Evolutionary conservation across 495 filamentous ascomycete genomes (phyloP).

Genomic region (Daldinia vernicosa): DNA sequence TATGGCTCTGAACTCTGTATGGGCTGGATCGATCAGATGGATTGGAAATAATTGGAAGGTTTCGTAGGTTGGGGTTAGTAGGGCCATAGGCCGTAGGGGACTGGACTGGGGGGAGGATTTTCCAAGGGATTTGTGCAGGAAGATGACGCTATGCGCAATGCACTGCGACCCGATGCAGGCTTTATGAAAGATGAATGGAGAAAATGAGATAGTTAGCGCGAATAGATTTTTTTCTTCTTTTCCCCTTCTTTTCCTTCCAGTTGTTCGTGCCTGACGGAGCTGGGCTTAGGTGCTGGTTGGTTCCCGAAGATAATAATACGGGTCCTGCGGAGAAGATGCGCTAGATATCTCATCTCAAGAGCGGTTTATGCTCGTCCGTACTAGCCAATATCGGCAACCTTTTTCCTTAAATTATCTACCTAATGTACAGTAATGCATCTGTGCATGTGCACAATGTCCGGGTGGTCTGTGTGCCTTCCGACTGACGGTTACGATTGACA

Average conservation of each 20-base stretch:
- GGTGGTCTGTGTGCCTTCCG: conserved; percentile 1
- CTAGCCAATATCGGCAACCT: conserved; percentile 28
- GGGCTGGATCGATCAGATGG: neutral
- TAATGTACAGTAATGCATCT: neutral
- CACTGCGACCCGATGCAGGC: conserved; percentile 16
- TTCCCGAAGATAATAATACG: conserved; percentile 14
- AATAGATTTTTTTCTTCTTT: conserved; percentile 17
- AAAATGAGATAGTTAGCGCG: conserved; percentile 17
- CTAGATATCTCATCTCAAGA: conserved; percentile 14
- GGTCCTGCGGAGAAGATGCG: conserved; percentile 34
- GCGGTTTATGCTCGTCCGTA: conserved; percentile 34
- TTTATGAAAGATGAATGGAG: conserved; percentile 26
- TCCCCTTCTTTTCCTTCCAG: neutral
- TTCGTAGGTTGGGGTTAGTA: too few relatives aligned
- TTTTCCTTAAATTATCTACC: too few relatives aligned
- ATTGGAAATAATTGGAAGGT: conserved; percentile 1
- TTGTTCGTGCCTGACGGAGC: conserved; percentile 1
- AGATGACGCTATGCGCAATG: conserved; percentile 42
- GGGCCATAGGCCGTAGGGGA: neutral
- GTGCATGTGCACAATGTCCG: neutral
- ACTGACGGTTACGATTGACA: conserved; percentile 36
- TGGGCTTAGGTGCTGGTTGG: conserved; percentile 19
- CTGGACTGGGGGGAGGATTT: neutral
- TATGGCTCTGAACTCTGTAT: neutral
- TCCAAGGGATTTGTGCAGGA: conserved; percentile 25